Evolutionary conservation across 495 filamentous ascomycete genomes (phyloP).

Genomic region (Xylaria castorea): DNA sequence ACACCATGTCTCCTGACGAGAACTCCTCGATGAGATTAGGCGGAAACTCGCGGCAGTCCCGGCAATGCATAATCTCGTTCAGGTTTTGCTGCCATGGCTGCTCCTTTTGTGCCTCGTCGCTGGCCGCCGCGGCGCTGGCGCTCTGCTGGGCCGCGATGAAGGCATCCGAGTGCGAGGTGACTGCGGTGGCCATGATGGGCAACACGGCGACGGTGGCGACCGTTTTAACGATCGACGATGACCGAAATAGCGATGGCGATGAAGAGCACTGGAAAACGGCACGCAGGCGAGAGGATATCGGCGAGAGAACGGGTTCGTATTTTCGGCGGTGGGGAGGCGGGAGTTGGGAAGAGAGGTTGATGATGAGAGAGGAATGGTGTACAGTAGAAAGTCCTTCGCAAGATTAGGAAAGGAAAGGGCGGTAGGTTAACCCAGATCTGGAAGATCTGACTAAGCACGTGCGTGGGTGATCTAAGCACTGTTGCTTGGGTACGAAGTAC

Average conservation of each 20-base stretch:
- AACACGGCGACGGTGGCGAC: background rate
- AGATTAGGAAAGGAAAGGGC: too few relatives aligned
- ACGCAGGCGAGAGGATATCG: background rate
- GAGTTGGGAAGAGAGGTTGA: background rate
- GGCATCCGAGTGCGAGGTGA: slow-evolving; percentile 29
- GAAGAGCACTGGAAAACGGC: background rate
- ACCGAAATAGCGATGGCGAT: background rate
- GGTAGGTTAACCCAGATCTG: background rate
- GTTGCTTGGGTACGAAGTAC: background rate
- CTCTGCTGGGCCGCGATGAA: slow-evolving; percentile 30
- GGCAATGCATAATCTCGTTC: slow-evolving; percentile 81
- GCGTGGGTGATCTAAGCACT: background rate
- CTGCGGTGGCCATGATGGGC: slow-evolving; percentile 16
- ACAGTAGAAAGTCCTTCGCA: background rate
- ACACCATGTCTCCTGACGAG: slow-evolving; percentile 90
- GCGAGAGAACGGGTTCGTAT: background rate
- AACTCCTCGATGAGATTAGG: slow-evolving; percentile 94
- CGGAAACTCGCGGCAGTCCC: slow-evolving; percentile 87
- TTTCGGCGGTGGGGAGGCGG: background rate
- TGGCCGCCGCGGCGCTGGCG: slow-evolving; percentile 17
- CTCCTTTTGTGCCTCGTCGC: slow-evolving; percentile 27
- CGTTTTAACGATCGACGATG: background rate
- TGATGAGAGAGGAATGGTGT: background rate
- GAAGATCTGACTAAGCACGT: background rate
- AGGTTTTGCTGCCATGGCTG: slow-evolving; percentile 65